These are phyloP conservation scores for Theileria annulata DNA, from an alignment of 169 alveolate species.

Conservation along the genomic window DNA sequence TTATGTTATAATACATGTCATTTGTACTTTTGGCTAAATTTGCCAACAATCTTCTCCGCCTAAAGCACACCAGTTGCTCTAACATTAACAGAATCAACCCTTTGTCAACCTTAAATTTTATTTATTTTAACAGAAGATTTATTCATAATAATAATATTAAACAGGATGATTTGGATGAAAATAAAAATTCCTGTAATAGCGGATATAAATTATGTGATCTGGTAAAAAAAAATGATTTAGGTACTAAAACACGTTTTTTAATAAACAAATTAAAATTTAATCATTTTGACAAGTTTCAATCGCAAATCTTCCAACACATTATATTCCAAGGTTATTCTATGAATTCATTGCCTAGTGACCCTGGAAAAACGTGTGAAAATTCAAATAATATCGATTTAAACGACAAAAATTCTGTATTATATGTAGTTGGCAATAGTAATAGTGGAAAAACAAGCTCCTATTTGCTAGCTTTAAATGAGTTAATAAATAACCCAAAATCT, in stretches of 20 bases:
- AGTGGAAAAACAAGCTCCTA: constrained; percentile 58
- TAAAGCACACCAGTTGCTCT: not conserved
- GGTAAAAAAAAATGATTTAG: not conserved
- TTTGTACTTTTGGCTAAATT: not conserved
- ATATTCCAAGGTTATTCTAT: not conserved
- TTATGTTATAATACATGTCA: not conserved
- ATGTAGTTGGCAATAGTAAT: constrained; percentile 37
- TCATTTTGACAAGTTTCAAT: constrained; percentile 8
- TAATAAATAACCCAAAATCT: constrained; percentile 26
- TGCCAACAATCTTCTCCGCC: not conserved
- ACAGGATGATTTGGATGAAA: not conserved
- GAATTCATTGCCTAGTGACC: not conserved
- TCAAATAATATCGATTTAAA: not conserved
- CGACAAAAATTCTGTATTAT: constrained; percentile 13
- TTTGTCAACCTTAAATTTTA: not conserved
- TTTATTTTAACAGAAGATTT: not conserved
- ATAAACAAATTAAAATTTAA: not conserved
- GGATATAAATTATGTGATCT: not conserved
- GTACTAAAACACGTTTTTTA: not conserved
- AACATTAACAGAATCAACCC: not conserved
- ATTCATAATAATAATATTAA: too few relatives aligned
- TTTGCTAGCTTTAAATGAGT: constrained; percentile 48
- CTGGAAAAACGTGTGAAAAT: not conserved
- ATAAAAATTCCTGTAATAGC: not conserved
- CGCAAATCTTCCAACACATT: not conserved